Evolutionary conservation across 2,329 filamentous ascomycete genomes (phyloP).

Genomic region (Neodidymelliopsis sp.): DNA sequence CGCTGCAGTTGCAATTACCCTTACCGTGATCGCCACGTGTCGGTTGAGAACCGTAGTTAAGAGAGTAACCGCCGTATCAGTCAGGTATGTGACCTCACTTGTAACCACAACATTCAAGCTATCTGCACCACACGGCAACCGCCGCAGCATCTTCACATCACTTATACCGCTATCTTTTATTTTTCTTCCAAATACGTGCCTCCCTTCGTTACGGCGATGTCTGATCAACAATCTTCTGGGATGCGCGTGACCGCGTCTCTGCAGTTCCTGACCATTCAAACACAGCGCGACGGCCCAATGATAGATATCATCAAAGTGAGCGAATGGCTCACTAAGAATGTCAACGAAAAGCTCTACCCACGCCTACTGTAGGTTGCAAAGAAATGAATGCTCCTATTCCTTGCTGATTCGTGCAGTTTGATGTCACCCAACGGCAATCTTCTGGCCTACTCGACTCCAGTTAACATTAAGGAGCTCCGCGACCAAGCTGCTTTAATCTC

Average conservation of each 20-base stretch:
- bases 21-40: not conserved
- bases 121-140: not conserved
- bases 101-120: slow-evolving; percentile 5
- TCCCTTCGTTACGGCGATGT: not conserved
- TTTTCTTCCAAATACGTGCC: not conserved
- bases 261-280: slow-evolving; percentile 12
- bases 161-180: slow-evolving; percentile 1
- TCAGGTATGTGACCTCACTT: slow-evolving; percentile 17
- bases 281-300: slow-evolving; percentile 42
- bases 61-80: not conserved
- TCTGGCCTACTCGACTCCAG: slow-evolving; percentile 57
- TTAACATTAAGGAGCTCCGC: slow-evolving; percentile 58
- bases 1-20: not conserved
- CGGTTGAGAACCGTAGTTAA: not conserved
- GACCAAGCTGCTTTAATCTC: slow-evolving; percentile 59
- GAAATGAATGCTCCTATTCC: not conserved
- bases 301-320: slow-evolving; percentile 55
- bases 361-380: slow-evolving; percentile 50
- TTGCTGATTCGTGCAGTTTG: slow-evolving; percentile 43
- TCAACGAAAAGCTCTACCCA: slow-evolving; percentile 53
- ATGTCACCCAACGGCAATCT: slow-evolving; percentile 61
- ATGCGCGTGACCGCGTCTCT: slow-evolving; percentile 1
- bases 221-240: not conserved
- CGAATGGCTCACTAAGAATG: slow-evolving; percentile 55
- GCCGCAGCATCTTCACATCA: not conserved